phyloP scores from a whole-genome alignment of 148 eudicot genomes.

The Bassia scoparia region DNA sequence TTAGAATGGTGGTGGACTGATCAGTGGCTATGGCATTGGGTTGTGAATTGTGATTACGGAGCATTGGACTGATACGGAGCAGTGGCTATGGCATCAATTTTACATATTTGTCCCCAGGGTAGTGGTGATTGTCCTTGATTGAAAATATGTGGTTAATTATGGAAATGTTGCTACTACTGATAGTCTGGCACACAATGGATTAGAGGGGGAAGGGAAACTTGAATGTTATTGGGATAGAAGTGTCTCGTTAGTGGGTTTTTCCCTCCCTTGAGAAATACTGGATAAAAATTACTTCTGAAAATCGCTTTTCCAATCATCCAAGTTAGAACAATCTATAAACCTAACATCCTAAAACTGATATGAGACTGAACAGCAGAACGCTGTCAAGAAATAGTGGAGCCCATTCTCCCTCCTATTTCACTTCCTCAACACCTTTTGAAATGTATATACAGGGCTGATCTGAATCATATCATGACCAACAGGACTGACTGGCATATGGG shows the following conservation, averaged over 20 bases:
- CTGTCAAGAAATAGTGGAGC: background rate
- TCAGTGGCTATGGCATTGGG: background rate
- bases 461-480: background rate
- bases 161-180: background rate
- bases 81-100: background rate
- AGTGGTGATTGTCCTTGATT: no score
- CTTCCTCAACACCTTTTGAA: background rate
- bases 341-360: background rate
- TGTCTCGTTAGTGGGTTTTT: background rate
- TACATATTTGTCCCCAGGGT: background rate
- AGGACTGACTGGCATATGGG: background rate
- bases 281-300: background rate
- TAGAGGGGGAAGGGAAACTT: background rate
- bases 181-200: background rate
- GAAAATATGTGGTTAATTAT: background rate
- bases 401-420: background rate
- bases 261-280: background rate
- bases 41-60: background rate
- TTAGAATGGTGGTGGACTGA: background rate
- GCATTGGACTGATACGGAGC: no score
- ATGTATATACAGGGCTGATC: background rate
- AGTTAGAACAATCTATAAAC: background rate
- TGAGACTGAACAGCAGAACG: background rate
- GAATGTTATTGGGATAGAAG: background rate
- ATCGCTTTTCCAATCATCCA: background rate